Base-by-base conservation (phyloP, 1,139 yeast genomes). In the Kodamaea suecica region DNA sequence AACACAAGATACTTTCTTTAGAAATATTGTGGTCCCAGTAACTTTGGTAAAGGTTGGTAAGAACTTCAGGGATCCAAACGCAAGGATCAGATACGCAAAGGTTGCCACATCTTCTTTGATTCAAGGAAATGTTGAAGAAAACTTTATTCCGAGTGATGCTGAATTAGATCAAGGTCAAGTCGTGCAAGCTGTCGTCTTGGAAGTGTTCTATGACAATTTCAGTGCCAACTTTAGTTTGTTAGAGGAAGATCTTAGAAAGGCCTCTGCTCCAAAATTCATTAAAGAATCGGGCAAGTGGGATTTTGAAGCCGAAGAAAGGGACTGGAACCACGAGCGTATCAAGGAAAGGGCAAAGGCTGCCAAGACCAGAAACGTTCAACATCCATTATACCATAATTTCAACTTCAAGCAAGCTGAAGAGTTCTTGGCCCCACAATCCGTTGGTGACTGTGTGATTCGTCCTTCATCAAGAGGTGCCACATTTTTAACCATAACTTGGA, bases 401-500 rank as follows among this genome's bases (percentile, higher is more conserved):
- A 85, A 79, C 50, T 77, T 84, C 42, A 73, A 73, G 42, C 97
- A 92, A 63, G 97, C 99, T 0, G 97, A 92, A 59, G 95, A 86
- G 50, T 90, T 74, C 50, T 71, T 92, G 52, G 96, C 97, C 9
- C 85, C 95, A 11, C 77, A 84, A 57, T 78, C 81, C 31, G 82
- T 90, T 41, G 99, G 99, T 33, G 96, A 87, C 50, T 78, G 88
- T 63, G 95, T 94, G 21, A 86, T 92, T 39, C 78, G 99, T 48
- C 98, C 97, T 8, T 88, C 97, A 1, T 86, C 95, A 5, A 80
- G 82, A 43, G 98, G 98, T 23, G 73, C 78, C 29, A 84, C 86
- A 45, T 96, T 80, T 58, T 73, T 92, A 49, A 90, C 96, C 2
- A 84, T 90, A 27, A 92, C 99, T 0, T 92, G 98, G 97, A 92